These are phyloP conservation scores for Russula emetica DNA, from an alignment of 768 basidiomycete species.

Conservation along the genomic window DNA sequence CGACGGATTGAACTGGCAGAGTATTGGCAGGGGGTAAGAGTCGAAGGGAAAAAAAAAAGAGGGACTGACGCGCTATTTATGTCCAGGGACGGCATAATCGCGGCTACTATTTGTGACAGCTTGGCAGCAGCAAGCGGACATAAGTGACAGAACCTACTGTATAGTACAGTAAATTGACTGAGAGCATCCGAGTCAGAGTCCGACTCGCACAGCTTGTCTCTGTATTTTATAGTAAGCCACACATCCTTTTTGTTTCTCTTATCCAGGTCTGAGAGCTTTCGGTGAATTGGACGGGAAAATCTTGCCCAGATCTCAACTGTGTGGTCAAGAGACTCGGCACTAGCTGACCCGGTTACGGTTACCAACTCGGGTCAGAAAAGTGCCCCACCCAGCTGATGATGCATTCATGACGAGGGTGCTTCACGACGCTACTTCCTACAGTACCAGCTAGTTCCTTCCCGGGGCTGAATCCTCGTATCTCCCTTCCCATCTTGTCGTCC, in stretches of 20 bases:
- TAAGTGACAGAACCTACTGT: not conserved
- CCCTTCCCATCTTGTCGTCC: not conserved
- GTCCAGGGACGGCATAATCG: not conserved
- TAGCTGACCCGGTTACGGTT: not conserved
- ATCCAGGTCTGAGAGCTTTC: not conserved
- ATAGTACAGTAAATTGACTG: no score
- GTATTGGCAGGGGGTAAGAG: not conserved
- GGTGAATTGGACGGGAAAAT: not conserved
- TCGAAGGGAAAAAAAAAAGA: not conserved
- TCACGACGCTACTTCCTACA: not conserved
- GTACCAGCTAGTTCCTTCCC: not conserved
- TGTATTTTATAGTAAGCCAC: not conserved
- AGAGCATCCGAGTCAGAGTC: no score
- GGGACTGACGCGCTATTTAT: slow-evolving; percentile 1
- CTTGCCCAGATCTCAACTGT: not conserved
- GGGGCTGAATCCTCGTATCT: not conserved
- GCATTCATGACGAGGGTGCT: not conserved
- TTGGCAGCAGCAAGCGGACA: no score
- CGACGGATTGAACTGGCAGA: slow-evolving; percentile 2
- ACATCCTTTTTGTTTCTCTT: no score
- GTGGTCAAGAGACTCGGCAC: no score
- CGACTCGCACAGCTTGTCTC: not conserved
- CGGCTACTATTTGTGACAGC: not conserved
- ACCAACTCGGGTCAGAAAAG: not conserved
- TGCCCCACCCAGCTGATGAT: not conserved